Evolutionary conservation across 179 eudicot species (phyloP).

Genomic region (Patellifolia procumbens): DNA sequence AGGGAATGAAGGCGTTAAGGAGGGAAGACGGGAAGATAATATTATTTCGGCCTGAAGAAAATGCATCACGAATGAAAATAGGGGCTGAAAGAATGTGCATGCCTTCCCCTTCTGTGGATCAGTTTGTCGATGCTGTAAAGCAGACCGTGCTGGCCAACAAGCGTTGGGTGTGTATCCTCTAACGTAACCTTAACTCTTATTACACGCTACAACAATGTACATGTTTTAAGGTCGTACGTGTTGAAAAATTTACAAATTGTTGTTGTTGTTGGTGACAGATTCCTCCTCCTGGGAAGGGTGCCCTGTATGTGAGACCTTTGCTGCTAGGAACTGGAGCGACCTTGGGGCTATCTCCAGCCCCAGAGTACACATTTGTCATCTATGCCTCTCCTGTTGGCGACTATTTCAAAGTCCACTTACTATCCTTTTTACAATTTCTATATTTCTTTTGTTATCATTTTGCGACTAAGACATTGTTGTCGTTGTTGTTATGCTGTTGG

Average conservation of each 20-base stretch:
- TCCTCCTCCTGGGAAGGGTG: constrained; percentile 83
- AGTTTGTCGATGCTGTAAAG: constrained; percentile 77
- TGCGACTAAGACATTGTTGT: too few relatives aligned
- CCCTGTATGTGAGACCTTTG: constrained; percentile 75
- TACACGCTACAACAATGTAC: too few relatives aligned
- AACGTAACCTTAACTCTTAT: too few relatives aligned
- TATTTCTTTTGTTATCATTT: background rate
- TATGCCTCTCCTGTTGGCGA: constrained; percentile 84
- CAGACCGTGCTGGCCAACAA: constrained; percentile 77
- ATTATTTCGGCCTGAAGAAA: constrained; percentile 78
- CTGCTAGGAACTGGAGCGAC: constrained; percentile 78
- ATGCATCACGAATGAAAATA: constrained; percentile 70
- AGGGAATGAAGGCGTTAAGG: constrained; percentile 72
- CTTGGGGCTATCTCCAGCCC: constrained; percentile 73
- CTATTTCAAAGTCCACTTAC: constrained; percentile 64
- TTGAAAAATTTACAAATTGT: too few relatives aligned
- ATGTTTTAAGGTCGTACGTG: too few relatives aligned
- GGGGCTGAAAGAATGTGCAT: constrained; percentile 98
- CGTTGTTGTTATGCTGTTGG: too few relatives aligned
- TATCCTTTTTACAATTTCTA: background rate
- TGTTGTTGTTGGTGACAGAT: constrained; percentile 39
- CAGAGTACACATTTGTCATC: constrained; percentile 76
- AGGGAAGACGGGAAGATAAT: constrained; percentile 63
- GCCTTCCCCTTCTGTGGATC: constrained; percentile 76
- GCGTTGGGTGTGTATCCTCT: constrained; percentile 59